Evolutionary conservation across 441 rosid genomes (phyloP).

Genomic region (Euphorbia schlechtendalii): DNA sequence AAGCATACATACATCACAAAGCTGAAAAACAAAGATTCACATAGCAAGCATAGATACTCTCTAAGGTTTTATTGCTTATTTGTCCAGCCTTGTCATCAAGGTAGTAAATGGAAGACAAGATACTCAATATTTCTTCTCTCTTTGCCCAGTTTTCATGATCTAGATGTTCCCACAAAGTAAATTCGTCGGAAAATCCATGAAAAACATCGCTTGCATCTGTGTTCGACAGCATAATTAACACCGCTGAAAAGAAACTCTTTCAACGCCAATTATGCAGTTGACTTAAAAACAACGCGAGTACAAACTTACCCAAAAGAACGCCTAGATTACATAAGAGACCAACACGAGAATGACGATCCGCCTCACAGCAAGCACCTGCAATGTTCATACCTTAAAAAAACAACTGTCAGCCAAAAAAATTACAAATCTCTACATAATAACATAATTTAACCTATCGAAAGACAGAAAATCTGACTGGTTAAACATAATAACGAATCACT

Average conservation of each 20-base stretch:
- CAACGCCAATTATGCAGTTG: not conserved
- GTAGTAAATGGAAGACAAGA: too few species aligned
- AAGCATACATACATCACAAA: too few species aligned
- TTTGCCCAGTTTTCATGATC: not conserved
- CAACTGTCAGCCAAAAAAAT: constrained; percentile 12
- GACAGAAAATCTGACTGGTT: not conserved
- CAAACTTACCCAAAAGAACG: constrained; percentile 14
- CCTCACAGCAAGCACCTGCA: constrained; percentile 27
- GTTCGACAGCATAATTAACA: not conserved
- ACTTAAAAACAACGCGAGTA: not conserved
- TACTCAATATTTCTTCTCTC: not conserved
- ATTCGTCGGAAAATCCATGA: not conserved
- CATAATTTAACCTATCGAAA: not conserved
- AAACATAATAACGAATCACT: not conserved
- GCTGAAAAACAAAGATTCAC: not conserved
- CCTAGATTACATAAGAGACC: constrained; percentile 1
- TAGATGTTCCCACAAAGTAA: not conserved
- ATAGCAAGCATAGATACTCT: not conserved
- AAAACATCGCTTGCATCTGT: not conserved
- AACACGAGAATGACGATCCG: constrained; percentile 2
- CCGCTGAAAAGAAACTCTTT: not conserved
- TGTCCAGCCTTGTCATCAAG: too few species aligned
- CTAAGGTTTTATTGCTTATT: too few species aligned
- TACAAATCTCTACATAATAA: constrained; percentile 12
- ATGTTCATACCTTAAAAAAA: constrained; percentile 21